Base-by-base conservation (phyloP, 2,329 filamentous ascomycete genomes). In the Zalaria sp. region DNA sequence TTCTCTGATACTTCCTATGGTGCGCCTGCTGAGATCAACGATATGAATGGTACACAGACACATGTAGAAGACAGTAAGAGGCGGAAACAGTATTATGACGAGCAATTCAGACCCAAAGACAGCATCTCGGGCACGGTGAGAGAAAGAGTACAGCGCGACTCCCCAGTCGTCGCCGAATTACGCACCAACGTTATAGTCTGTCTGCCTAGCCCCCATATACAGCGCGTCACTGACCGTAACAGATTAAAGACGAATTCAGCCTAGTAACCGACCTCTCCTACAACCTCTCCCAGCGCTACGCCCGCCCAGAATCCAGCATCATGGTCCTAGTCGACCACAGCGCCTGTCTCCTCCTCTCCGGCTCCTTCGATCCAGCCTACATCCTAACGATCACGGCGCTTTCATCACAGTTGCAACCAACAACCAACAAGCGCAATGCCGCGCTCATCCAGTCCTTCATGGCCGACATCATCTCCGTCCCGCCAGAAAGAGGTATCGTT, bases 391-490 rank as follows among this genome's bases (percentile, higher is more conserved):
- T 94, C 45, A 79, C 73, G 31, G 79, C 84, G 1, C 67, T 91
- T 6, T 71, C 81, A 1, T 69, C 69, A 7, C 72, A 84, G 48
- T 65, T 91, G 43, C 78, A 80, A 46, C 75, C 83, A 0, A 73
- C 77, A 3, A 84, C 77, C 40, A 94, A 94, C 63, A 82, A 83
- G 57, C 77, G 85, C 47, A 91, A 89, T 58, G 77, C 84, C 1
- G 70, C 72, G n/a, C 63, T 93, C 11, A 73, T 93, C 3, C 83
- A 91, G 55, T 69, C 68, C n/a, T 80, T 83, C 57, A 72, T 94
- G 59, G 69, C 77, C 9, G 80, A 85, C 25, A 69, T 77, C 1
- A 66, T 93, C 0, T 73, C 75, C 2, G 83, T 93, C 3, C 53
- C 68, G 0, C 60, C 78, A 0, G 66, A 74, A 1, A 73, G 84